Conservation (phyloP, 1,139 yeast genomes). For the Arxiozyma slooffiae region DNA sequence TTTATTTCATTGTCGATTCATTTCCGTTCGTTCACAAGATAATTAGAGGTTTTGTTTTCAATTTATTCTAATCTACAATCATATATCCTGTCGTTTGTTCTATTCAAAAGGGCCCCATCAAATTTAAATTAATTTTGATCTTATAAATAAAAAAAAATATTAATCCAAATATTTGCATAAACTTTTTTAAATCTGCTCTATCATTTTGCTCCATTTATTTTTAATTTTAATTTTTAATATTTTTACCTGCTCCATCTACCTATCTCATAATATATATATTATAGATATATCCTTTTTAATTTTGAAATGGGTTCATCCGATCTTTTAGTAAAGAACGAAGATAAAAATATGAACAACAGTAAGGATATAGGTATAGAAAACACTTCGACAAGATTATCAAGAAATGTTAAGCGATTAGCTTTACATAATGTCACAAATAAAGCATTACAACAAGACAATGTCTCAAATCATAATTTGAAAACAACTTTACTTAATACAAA, state of each 20-base stretch:
- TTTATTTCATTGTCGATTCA: too few species aligned
- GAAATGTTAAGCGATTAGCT: conserved; percentile 26
- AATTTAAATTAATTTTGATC: too few species aligned
- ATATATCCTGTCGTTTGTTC: not conserved
- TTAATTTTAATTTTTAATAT: too few species aligned
- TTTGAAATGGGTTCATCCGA: conserved; percentile 3
- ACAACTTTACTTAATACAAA: conserved; percentile 12
- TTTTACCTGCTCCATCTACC: too few species aligned
- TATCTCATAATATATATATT: not conserved
- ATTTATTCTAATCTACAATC: not conserved
- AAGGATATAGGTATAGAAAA: conserved; percentile 2
- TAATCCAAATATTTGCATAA: not conserved
- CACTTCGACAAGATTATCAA: conserved; percentile 16
- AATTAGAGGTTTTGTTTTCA: not conserved
- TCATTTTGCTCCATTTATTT: not conserved
- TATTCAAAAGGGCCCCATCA: not conserved
- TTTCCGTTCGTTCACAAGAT: not conserved
- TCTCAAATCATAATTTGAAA: conserved; percentile 15
- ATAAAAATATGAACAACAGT: not conserved
- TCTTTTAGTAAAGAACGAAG: not conserved
- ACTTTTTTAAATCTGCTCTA: not conserved
- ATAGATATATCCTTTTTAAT: not conserved
- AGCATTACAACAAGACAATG: conserved; percentile 18
- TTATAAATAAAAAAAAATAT: too few species aligned
- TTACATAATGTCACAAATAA: conserved; percentile 30